Evolutionary conservation across 176 grass and related monocot genomes (phyloP).

Genomic region (Juncus effusus): DNA sequence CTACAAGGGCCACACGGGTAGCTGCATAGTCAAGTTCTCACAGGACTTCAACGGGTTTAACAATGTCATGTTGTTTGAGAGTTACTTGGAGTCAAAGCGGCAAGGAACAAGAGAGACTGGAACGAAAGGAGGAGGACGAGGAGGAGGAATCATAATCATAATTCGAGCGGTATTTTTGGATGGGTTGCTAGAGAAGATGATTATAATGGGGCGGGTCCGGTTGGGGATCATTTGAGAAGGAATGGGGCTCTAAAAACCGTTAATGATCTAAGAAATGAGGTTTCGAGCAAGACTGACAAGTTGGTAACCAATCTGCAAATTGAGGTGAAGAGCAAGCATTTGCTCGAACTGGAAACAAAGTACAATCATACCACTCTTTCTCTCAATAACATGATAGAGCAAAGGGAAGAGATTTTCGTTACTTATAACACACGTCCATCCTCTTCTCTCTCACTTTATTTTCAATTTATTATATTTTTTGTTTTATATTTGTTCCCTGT

Average conservation of each 20-base stretch:
- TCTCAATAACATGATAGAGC: slow-evolving; percentile 49
- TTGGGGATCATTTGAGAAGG: slow-evolving; percentile 41
- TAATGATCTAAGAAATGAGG: slow-evolving; percentile 44
- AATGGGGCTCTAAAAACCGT: slow-evolving; percentile 53
- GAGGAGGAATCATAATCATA: too few species aligned
- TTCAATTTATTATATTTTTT: too few species aligned
- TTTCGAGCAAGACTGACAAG: slow-evolving; percentile 39
- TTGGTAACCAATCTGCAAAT: slow-evolving; percentile 44
- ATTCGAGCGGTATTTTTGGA: slow-evolving; percentile 34
- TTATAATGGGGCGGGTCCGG: slow-evolving; percentile 32
- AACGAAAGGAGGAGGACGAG: slow-evolving; percentile 31
- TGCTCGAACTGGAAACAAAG: slow-evolving; percentile 39
- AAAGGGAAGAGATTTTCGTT: slow-evolving; percentile 39
- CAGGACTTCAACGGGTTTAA: slow-evolving; percentile 50
- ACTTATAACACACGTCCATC: slow-evolving; percentile 43
- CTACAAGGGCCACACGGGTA: slow-evolving; percentile 50
- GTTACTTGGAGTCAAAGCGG: slow-evolving; percentile 39
- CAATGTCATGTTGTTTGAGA: slow-evolving; percentile 44
- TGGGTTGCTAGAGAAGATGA: slow-evolving; percentile 54
- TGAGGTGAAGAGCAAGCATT: slow-evolving; percentile 41
- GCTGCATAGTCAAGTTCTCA: slow-evolving; percentile 43
- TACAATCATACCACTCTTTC: slow-evolving; percentile 40
- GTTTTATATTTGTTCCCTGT: neutral
- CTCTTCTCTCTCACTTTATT: neutral
- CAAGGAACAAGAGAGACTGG: slow-evolving; percentile 42